A percentile compares a stretch with the other conserved stretches of the same genome.
Evolutionary conservation across 805 yeast genomes (phyloP).

Genomic region (Metschnikowia dekortorum): DNA sequence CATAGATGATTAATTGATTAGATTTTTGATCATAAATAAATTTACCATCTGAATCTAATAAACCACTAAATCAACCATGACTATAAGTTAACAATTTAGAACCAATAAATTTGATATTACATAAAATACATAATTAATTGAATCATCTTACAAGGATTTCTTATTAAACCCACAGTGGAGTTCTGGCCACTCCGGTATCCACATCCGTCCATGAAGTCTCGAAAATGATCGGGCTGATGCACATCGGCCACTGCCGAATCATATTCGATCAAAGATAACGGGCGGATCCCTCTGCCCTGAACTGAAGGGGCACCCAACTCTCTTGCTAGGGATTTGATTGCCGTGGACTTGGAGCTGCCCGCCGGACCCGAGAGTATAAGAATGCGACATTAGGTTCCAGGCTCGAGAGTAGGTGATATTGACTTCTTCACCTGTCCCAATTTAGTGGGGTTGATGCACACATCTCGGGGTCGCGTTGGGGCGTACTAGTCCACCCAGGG

Average conservation of each 20-base stretch:
- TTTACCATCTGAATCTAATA: too few species aligned
- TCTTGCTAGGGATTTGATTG: conserved; percentile 49
- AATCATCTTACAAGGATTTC: too few species aligned
- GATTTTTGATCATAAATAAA: too few species aligned
- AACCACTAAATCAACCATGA: too few species aligned
- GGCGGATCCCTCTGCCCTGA: not conserved
- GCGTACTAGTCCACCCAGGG: conserved; percentile 65
- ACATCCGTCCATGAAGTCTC: conserved; percentile 59
- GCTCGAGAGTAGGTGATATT: conserved; percentile 41
- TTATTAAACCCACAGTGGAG: conserved; percentile 49
- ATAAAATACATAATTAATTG: too few species aligned
- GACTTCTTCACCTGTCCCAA: conserved; percentile 50
- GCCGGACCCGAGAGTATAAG: conserved; percentile 79
- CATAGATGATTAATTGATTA: too few species aligned
- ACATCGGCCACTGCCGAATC: conserved; percentile 23
- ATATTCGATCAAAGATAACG: conserved; percentile 31
- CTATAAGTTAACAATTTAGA: too few species aligned
- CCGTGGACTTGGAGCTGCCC: conserved; percentile 77
- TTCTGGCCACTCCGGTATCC: conserved; percentile 45
- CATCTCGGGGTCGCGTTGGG: conserved; percentile 45
- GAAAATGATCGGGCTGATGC: conserved; percentile 37
- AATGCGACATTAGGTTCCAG: conserved; percentile 34
- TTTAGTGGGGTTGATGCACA: conserved; percentile 70
- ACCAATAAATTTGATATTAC: too few species aligned
- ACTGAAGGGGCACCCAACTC: conserved; percentile 29